Conservation (phyloP, 768 basidiomycete species). For the Pulveroboletus sp. region DNA sequence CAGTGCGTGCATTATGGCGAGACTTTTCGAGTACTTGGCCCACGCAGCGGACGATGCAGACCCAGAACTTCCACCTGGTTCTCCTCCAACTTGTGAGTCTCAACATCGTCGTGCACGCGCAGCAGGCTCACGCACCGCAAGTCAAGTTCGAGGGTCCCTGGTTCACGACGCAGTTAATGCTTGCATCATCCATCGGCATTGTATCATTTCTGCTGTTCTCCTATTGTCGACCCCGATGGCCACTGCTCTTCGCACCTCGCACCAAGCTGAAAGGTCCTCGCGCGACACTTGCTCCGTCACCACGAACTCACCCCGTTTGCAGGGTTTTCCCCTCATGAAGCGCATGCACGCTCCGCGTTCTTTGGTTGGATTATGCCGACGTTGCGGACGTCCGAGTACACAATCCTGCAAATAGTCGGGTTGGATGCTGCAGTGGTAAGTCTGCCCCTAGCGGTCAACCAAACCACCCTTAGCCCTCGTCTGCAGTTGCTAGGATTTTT, state of each 20-base stretch:
- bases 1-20: slow-evolving; percentile 14
- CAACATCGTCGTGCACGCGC: background rate
- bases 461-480: background rate
- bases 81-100: slow-evolving; percentile 59
- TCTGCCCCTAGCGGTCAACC: slow-evolving; percentile 10
- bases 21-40: slow-evolving; percentile 12
- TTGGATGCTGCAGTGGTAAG: slow-evolving; percentile 93
- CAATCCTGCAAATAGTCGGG: slow-evolving; percentile 93
- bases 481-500: slow-evolving; percentile 88
- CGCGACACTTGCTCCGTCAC: background rate
- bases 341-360: slow-evolving; percentile 79
- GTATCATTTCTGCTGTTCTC: slow-evolving; percentile 84
- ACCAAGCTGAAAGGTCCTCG: slow-evolving; percentile 88
- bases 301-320: slow-evolving; percentile 4
- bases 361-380: slow-evolving; percentile 98
- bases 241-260: slow-evolving; percentile 84
- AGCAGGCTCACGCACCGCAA: slow-evolving; percentile 26
- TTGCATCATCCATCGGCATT: slow-evolving; percentile 76
- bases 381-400: slow-evolving; percentile 83
- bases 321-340: slow-evolving; percentile 94
- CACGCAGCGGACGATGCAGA: slow-evolving; percentile 32
- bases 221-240: slow-evolving; percentile 83
- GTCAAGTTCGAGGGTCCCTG: slow-evolving; percentile 89
- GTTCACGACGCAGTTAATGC: slow-evolving; percentile 85
- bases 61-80: slow-evolving; percentile 52